Conservation (phyloP, 2,329 filamentous ascomycete genomes). For the Calonectria pteridis region DNA sequence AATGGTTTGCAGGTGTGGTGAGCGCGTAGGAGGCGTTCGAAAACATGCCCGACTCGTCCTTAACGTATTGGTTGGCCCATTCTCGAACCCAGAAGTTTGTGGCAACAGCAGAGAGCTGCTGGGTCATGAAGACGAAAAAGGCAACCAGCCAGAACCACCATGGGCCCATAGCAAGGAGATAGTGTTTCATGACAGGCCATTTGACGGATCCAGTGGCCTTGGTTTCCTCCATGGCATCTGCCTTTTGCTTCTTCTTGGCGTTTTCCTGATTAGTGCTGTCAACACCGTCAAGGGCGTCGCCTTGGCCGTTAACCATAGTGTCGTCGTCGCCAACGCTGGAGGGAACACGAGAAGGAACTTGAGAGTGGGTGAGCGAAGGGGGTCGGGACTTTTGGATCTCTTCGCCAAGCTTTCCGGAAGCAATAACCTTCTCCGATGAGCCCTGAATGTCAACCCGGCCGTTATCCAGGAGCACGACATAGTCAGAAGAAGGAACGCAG, state of each 20-base stretch:
- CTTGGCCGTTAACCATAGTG: slow-evolving; percentile 64
- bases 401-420: slow-evolving; percentile 89
- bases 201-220: slow-evolving; percentile 92
- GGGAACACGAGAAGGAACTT: slow-evolving; percentile 80
- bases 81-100: slow-evolving; percentile 95
- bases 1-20: neutral
- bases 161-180: slow-evolving; percentile 90
- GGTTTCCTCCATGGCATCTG: slow-evolving; percentile 75
- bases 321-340: slow-evolving; percentile 79
- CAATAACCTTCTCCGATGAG: slow-evolving; percentile 81
- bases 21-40: neutral
- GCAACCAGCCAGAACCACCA: slow-evolving; percentile 96
- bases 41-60: slow-evolving; percentile 50
- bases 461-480: slow-evolving; percentile 88
- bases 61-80: slow-evolving; percentile 92
- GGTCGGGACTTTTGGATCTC: slow-evolving; percentile 82
- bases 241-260: slow-evolving; percentile 58
- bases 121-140: slow-evolving; percentile 78
- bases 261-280: slow-evolving; percentile 60
- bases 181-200: slow-evolving; percentile 86
- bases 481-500: slow-evolving; percentile 83
- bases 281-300: slow-evolving; percentile 60
- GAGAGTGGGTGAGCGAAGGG: slow-evolving; percentile 77
- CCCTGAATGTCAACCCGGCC: slow-evolving; percentile 84
- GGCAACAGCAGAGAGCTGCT: slow-evolving; percentile 87